Evolutionary conservation across 2,329 filamentous ascomycete genomes (phyloP), one percentile per base, ranked within the genome.

Genomic region (Cercospora canescens): DNA sequence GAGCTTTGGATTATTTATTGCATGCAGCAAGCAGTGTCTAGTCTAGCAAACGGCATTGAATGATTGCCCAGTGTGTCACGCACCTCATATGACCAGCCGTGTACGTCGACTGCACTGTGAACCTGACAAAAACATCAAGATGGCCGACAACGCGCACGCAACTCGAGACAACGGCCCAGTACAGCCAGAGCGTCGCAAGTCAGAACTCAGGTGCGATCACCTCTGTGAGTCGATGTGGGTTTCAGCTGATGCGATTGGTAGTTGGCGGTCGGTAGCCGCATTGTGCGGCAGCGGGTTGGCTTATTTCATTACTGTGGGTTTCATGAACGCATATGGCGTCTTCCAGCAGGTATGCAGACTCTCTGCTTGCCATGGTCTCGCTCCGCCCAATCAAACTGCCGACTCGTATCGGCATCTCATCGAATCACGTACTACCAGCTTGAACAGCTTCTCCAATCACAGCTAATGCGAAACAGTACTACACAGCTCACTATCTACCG

Each of bases 311-410:
- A 72, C 71, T 21, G 69, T 74, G 3, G 73, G 73, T 6, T 73
- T 74, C 59, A 58, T 72, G 32, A 76, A 75, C 48, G 71, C 73
- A 11, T 75, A 63, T 41, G 70, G 73, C 9, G 64, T 73, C 30
- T 72, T 72, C 41, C 68, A 73, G 55, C 55, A 58, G 55, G 55
- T 58, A 58, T 26, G 55, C 30, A 41, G 21, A 9, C 28, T 32
- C 2, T 41, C 4, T 41, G 6, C n/a, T 52, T n/a, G 37, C 18
- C 56, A 28, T 34, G 30, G 16, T 30, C 9, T 24, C 24, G 9
- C 30, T 32, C 30, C 30, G n/a, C n/a, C n/a, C n/a, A n/a, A n/a
- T n/a, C n/a, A n/a, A 32, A 9, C 30, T 5, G 30, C 30, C 30
- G 30, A 6, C 30, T 6, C 30, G 6, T 32, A 32, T 32, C 30